A percentile compares a stretch with the other conserved stretches of the same genome.
Conservation (phyloP, 805 yeast species). For the Grigorovia transvaalensis region DNA sequence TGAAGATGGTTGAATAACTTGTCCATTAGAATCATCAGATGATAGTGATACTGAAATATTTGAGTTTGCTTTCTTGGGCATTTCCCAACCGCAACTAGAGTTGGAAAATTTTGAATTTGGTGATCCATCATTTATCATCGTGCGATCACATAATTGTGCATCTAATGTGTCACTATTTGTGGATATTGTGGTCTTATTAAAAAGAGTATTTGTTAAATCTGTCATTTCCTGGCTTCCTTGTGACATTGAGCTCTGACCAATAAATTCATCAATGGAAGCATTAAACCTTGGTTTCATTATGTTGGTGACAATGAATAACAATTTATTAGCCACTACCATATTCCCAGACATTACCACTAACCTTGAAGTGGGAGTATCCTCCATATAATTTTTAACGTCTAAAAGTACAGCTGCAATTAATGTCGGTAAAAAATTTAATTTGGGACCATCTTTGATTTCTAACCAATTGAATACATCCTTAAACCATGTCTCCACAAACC, state of each 20-base stretch:
- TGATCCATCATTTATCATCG: slow-evolving; percentile 1
- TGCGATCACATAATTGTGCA: not conserved
- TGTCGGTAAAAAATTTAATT: slow-evolving; percentile 20
- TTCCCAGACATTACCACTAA: slow-evolving; percentile 50
- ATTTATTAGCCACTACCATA: slow-evolving; percentile 49
- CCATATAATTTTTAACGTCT: slow-evolving; percentile 15
- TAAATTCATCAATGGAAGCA: not conserved
- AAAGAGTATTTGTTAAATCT: no score
- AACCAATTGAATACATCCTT: slow-evolving; percentile 33
- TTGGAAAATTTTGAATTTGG: slow-evolving; percentile 9
- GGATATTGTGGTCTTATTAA: not conserved
- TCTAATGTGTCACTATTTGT: no score
- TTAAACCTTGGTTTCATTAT: slow-evolving; percentile 32
- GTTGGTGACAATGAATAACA: slow-evolving; percentile 44
- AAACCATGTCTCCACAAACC: slow-evolving; percentile 31
- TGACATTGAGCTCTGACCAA: not conserved
- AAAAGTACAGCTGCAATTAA: slow-evolving; percentile 21
- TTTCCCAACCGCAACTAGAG: slow-evolving; percentile 32
- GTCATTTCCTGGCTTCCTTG: no score
- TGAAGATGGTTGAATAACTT: slow-evolving; percentile 28
- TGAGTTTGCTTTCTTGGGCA: slow-evolving; percentile 25
- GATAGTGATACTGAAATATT: slow-evolving; percentile 24
- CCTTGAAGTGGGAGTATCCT: slow-evolving; percentile 32
- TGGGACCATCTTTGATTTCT: slow-evolving; percentile 34
- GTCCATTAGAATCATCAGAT: slow-evolving; percentile 23